Base-by-base conservation (phyloP, 2,329 filamentous ascomycete species). In the Alternaria sp. region DNA sequence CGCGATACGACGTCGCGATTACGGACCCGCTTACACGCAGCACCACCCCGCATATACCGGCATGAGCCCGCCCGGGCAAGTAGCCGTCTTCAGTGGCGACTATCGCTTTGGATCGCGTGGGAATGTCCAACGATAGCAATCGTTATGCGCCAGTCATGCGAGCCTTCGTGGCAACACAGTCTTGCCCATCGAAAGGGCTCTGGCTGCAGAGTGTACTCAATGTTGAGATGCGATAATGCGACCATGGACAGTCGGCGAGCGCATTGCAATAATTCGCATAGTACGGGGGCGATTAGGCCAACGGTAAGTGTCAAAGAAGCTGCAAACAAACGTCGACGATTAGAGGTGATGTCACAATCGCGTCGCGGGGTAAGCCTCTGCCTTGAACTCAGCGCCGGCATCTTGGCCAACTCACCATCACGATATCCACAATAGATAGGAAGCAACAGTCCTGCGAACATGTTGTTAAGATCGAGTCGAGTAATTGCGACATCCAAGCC, bases 21-120 rank as follows among this genome's bases (percentile, higher is more conserved):
- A 57, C 55, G 53, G 39, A 53, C 41, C 41, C 43, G 53, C 64
- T 66, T 63, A 59, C 63, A 48, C 61, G 63, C 55, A 56, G 41
- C 34, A 61, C 52, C 41, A 39, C 38, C 38, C 44, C 51, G 61
- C 60, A 64, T 39, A 26, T 20, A 22, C 20, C 30, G 26, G 46
- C 54, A 53, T 42, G 18, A 16, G 24, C 24, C 38, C 43, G 43
- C 26, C 51, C 51, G 20, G 28, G 7, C 44, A n/a, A 44, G 46
- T 18, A 22, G 14, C 30, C 22, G n/a, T 30, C 12, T 59, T 52
- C 49, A 54, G 63, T 65, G 64, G 66, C 64, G 63, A 62, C 20
- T 53, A 60, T 64, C 57, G 20, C 38, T 38, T 38, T 49, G 32
- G 30, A 36, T 49, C 46, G 30, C 20, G 7, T 8, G 12, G 14